A percentile compares a stretch with the other conserved stretches of the same genome.
Evolutionary conservation across 495 filamentous ascomycete genomes (phyloP).

Genomic region (Xylaria curta): DNA sequence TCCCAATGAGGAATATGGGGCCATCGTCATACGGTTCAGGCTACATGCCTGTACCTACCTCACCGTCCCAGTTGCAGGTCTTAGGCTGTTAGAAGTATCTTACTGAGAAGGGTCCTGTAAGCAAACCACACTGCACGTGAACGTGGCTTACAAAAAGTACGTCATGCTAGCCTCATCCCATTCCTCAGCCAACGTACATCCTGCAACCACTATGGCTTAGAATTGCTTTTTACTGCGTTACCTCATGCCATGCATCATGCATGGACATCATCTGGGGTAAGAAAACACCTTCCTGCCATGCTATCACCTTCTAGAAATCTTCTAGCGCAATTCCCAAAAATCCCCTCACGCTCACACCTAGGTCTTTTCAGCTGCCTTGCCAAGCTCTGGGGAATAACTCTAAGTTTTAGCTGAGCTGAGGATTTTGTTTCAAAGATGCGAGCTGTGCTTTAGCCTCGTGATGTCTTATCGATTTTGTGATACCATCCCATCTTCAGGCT

Average conservation of each 20-base stretch:
- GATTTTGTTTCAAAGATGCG: not conserved
- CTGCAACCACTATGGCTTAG: not conserved
- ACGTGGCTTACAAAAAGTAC: slow-evolving; percentile 12
- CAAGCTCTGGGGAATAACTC: not conserved
- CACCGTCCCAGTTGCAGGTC: not conserved
- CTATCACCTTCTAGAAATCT: slow-evolving; percentile 49
- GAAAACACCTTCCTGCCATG: not conserved
- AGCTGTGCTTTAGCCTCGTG: not conserved
- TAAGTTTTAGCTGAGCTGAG: not conserved
- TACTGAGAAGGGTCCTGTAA: not conserved
- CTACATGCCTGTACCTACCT: not conserved
- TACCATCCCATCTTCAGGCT: not conserved
- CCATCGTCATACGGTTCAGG: not conserved
- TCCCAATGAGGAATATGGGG: slow-evolving; percentile 19
- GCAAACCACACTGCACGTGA: not conserved
- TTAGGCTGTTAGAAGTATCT: too few relatives aligned
- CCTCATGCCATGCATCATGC: slow-evolving; percentile 12
- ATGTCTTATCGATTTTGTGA: not conserved
- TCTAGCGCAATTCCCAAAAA: slow-evolving; percentile 38
- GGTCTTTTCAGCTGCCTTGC: not conserved
- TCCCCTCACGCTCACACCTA: not conserved
- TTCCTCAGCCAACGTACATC: not conserved
- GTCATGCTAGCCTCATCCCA: slow-evolving; percentile 15
- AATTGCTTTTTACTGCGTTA: not conserved
- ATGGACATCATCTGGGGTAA: slow-evolving; percentile 10